These are phyloP conservation scores for Cryphonectria japonica DNA, from an alignment of 2,329 filamentous ascomycete genomes.

Conservation along the genomic window DNA sequence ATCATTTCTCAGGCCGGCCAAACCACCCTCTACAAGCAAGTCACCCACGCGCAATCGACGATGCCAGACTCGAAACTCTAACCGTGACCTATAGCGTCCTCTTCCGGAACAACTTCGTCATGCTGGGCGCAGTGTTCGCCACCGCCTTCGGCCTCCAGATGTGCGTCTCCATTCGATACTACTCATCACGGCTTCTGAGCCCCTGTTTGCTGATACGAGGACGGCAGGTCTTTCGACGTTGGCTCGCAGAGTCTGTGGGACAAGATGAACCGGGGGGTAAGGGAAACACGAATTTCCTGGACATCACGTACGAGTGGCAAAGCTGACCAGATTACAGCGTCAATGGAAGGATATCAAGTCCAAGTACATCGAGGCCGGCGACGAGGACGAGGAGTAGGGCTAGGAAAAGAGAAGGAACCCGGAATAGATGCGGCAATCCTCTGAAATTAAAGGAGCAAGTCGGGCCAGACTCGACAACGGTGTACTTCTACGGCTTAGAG, in stretches of 20 bases:
- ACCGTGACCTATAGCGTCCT: slow-evolving; percentile 63
- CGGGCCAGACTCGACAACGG: slow-evolving; percentile 3
- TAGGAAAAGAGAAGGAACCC: slow-evolving; percentile 2
- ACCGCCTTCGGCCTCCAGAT: slow-evolving; percentile 91
- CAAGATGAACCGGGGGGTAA: slow-evolving; percentile 74
- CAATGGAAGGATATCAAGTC: slow-evolving; percentile 99
- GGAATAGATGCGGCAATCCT: background rate
- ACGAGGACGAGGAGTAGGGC: slow-evolving; percentile 62
- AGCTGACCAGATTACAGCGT: slow-evolving; percentile 61
- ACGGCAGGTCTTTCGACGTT: slow-evolving; percentile 77
- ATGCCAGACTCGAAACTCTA: slow-evolving; percentile 10
- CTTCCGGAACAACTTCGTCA: slow-evolving; percentile 85
- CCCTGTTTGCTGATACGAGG: slow-evolving; percentile 15
- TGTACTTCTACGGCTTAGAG: slow-evolving; percentile 29
- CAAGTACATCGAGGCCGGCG: slow-evolving; percentile 75
- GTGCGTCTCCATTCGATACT: slow-evolving; percentile 58
- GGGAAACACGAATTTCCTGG: slow-evolving; percentile 39
- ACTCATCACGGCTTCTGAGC: slow-evolving; percentile 14
- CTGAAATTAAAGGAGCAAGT: background rate
- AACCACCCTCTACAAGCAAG: slow-evolving; percentile 33
- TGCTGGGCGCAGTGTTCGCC: slow-evolving; percentile 84
- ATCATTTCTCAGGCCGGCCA: slow-evolving; percentile 42
- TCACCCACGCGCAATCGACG: slow-evolving; percentile 15
- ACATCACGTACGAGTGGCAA: slow-evolving; percentile 53
- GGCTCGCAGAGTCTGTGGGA: slow-evolving; percentile 89